Percentiles rank a stretch among this genome's conserved stretches.
Conservation (phyloP, 208 protist genomes). For the Wallacemonas sp. region DNA sequence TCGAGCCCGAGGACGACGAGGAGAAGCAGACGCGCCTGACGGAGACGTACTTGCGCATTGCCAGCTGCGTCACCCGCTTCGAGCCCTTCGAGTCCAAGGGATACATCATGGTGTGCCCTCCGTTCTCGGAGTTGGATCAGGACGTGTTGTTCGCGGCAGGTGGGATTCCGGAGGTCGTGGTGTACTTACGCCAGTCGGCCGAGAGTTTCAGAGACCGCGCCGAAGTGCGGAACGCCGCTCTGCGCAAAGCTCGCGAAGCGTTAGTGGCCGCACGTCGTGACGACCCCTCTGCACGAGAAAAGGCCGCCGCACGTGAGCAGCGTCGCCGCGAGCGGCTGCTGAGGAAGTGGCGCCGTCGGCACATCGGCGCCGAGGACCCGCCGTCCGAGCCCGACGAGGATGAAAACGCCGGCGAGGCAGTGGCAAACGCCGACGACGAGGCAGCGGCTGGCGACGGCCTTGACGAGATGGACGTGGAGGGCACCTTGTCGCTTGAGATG, state of each 20-base stretch:
- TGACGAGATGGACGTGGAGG: constrained; percentile 13
- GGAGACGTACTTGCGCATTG: constrained; percentile 82
- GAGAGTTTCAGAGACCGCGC: constrained; percentile 48
- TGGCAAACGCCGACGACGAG: constrained; percentile 10
- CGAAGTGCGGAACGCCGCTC: not conserved
- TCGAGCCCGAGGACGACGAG: constrained; percentile 85
- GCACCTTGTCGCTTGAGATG: constrained; percentile 9
- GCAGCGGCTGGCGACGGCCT: constrained; percentile 11
- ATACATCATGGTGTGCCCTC: constrained; percentile 84
- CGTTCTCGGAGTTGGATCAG: constrained; percentile 74
- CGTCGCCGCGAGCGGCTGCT: constrained; percentile 50
- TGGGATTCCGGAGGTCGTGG: constrained; percentile 70
- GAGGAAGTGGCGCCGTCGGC: constrained; percentile 83
- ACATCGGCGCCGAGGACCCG: constrained; percentile 81
- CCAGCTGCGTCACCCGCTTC: constrained; percentile 76
- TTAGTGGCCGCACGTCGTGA: not conserved
- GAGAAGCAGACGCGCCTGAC: constrained; percentile 72
- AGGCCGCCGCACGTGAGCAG: constrained; percentile 12
- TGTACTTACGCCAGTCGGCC: constrained; percentile 55
- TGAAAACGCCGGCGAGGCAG: not conserved
- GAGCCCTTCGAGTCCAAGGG: constrained; percentile 86
- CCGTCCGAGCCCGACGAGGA: constrained; percentile 20
- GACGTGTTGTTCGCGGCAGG: constrained; percentile 68
- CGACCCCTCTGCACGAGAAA: not conserved
- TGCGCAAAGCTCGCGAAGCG: not conserved